phyloP scores from a whole-genome alignment of 345 rosid genomes.

The Melaleuca quinquenervia region DNA sequence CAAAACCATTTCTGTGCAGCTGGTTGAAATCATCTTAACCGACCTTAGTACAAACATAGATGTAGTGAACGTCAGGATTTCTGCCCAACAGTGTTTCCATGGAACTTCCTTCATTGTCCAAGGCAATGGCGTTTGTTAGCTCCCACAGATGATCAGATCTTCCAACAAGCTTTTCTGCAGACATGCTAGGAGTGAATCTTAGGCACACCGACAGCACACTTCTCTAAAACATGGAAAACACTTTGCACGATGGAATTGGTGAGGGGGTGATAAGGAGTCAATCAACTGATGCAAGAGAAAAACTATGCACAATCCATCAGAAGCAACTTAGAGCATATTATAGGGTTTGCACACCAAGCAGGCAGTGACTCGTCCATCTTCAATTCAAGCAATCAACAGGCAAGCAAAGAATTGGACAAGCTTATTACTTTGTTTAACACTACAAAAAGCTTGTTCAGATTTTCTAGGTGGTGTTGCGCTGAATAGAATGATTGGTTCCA shows the following conservation, averaged over 20 bases:
- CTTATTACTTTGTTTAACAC: background rate
- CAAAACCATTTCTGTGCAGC: background rate
- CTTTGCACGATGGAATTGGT: background rate
- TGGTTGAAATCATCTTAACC: background rate
- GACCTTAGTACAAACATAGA: conserved; percentile 18
- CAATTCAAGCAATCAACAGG: background rate
- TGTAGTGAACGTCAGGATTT: conserved; percentile 67
- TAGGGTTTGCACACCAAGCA: background rate
- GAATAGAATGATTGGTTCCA: background rate
- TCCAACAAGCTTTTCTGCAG: conserved; percentile 14
- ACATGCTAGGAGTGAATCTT: background rate
- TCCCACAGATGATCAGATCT: conserved; percentile 32
- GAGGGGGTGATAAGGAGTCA: background rate
- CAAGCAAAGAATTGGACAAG: background rate
- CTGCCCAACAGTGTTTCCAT: conserved; percentile 53
- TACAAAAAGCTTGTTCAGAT: background rate
- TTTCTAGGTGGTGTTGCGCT: rapidly evolving
- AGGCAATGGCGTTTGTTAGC: conserved; percentile 47
- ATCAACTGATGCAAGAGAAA: background rate
- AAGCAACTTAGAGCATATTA: background rate
- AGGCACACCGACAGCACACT: background rate
- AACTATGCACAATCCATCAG: background rate
- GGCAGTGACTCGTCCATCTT: background rate
- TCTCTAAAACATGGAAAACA: background rate
- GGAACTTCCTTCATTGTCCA: conserved; percentile 44